Percentiles rank a stretch among this genome's conserved stretches.
Conservation (phyloP, 208 protist genomes). For the Leishmania lainsoni region DNA sequence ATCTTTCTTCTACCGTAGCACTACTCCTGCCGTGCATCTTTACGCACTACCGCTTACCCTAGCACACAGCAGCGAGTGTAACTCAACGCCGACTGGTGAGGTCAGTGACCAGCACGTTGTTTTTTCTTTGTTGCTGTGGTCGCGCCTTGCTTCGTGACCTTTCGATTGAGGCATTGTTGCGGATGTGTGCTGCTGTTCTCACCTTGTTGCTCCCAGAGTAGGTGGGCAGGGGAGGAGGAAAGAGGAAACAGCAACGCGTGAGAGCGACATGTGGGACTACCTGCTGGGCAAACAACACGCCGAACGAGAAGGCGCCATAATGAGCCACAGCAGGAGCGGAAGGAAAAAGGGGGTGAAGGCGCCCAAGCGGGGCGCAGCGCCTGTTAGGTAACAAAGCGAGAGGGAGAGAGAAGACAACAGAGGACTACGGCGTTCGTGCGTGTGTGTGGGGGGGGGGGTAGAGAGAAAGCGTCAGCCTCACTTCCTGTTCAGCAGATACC, state of each 20-base stretch:
- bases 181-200: neutral
- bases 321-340: neutral
- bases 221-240: neutral
- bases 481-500: neutral
- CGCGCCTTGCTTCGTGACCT: neutral
- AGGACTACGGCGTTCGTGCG: neutral
- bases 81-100: neutral
- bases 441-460: neutral
- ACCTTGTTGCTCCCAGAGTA: neutral
- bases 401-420: neutral
- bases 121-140: neutral
- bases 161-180: neutral
- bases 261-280: neutral
- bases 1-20: neutral
- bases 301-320: neutral
- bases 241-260: neutral
- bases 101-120: neutral
- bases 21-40: neutral
- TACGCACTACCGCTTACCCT: neutral
- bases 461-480: neutral
- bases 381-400: neutral
- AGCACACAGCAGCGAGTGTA: neutral
- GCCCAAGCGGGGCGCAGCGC: neutral
- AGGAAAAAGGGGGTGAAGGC: neutral
- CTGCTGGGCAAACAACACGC: conserved; percentile 12